These are phyloP conservation scores for Ilex aquifolium DNA, from an alignment of 257 asterid genomes.

Conservation along the genomic window DNA sequence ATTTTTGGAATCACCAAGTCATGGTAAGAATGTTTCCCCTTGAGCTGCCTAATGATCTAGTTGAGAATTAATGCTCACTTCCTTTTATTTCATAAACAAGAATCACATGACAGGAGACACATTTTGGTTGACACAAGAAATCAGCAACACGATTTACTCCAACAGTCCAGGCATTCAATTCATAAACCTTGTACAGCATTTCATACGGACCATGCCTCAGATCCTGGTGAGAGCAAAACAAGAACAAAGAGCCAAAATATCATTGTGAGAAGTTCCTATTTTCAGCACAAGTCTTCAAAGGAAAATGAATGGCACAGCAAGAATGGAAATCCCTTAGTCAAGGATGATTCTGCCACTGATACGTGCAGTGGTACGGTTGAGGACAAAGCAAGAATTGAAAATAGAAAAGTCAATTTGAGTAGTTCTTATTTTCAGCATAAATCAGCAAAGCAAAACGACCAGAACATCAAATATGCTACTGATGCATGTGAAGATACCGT, in stretches of 20 bases:
- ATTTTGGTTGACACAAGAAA: slow-evolving; percentile 15
- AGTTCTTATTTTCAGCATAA: slow-evolving; percentile 33
- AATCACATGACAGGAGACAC: slow-evolving; percentile 21
- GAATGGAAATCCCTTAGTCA: background rate
- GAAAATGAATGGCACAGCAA: slow-evolving; percentile 10
- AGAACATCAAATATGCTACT: slow-evolving; percentile 21
- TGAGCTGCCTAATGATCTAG: background rate
- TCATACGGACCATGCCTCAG: slow-evolving; percentile 42
- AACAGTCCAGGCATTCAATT: slow-evolving; percentile 18
- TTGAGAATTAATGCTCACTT: background rate
- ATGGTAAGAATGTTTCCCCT: slow-evolving; percentile 31
- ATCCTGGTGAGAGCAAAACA: slow-evolving; percentile 16
- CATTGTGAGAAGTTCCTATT: slow-evolving; percentile 30
- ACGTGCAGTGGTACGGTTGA: slow-evolving; percentile 9
- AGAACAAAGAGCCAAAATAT: slow-evolving; percentile 13
- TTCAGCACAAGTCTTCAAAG: slow-evolving; percentile 15
- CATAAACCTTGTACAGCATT: slow-evolving; percentile 56
- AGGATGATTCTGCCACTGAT: slow-evolving; percentile 12
- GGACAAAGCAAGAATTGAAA: slow-evolving; percentile 17
- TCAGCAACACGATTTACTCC: slow-evolving; percentile 19
- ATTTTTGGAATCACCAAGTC: slow-evolving; percentile 23
- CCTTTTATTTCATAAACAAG: slow-evolving; percentile 20
- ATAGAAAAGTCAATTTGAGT: slow-evolving; percentile 24
- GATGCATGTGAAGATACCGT: slow-evolving; percentile 19
- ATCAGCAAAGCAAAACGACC: slow-evolving; percentile 20